Base-by-base conservation (phyloP, 2,329 filamentous ascomycete species). In the Arthrobotrys conoides region DNA sequence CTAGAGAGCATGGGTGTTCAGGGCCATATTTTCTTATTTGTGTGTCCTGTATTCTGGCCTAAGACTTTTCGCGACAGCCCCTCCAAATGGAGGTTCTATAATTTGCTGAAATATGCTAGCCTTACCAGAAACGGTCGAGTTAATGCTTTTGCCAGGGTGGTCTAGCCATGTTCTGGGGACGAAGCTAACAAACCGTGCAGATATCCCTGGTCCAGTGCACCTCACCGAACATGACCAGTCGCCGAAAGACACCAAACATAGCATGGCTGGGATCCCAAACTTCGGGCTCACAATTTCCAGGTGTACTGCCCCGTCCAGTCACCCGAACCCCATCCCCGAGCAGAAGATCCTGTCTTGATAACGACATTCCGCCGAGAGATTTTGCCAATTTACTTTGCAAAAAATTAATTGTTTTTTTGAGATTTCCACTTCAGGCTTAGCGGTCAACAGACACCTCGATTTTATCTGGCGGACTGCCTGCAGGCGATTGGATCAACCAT, bases 61-160 rank as follows among this genome's bases (percentile, higher is more conserved):
- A 66, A 76, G 64, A 78, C 75, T 61, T 78, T 72, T 30, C 63
- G 68, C 63, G 49, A 72, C 75, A 53, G 51, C 24, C 36, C 69
- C 33, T 64, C 66, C 51, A 66, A 77, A 66, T 71, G 61, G 65
- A 76, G 46, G 65, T 49, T 46, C 36, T 51, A 59, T 59, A 68
- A 67, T 75, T 75, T 61, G 63, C 71, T 63, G 48, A 12, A 24
- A 38, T 30, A 57, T 70, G 57, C 51, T 64, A 24, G 22, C 55
- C 53, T 71, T 76, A 53, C 72, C 72, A 36, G 53, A 76, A 71
- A 67, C 66, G 59, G 65, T 27, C 14, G n/a, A 24, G 16, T 36
- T 51, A 63, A 44, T 55, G 41, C 41, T 38, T 30, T 9, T 38
- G 20, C 41, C 46, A 55, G 46, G 57, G 55, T 67, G 3, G 51